phyloP scores from a whole-genome alignment of 768 basidiomycete genomes.

The Leccinellum albellum region DNA sequence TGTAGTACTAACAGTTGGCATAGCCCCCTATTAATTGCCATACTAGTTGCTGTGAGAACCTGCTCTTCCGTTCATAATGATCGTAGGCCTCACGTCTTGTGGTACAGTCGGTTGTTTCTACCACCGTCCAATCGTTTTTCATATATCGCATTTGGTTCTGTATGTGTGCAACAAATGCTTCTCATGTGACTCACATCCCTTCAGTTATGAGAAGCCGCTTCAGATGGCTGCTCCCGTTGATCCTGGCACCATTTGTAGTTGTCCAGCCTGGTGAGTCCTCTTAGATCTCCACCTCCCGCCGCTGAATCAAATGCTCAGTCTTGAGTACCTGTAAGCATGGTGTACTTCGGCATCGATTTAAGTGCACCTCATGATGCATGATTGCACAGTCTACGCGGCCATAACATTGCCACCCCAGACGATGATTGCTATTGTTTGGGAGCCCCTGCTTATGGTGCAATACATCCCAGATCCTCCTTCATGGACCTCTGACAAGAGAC shows the following conservation, averaged over 20 bases:
- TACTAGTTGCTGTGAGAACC: conserved; percentile 20
- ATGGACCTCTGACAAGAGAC: conserved; percentile 1
- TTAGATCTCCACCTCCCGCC: neutral
- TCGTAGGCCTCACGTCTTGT: conserved; percentile 9
- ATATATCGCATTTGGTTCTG: conserved; percentile 24
- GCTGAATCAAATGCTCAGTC: conserved; percentile 11
- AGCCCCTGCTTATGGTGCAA: conserved; percentile 19
- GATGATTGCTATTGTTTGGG: conserved; percentile 13
- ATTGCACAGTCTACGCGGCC: conserved; percentile 14
- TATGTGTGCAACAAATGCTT: conserved; percentile 5
- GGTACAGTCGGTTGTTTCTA: conserved; percentile 18
- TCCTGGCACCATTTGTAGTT: conserved; percentile 17
- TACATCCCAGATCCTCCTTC: neutral
- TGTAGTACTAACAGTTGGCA: conserved; percentile 4
- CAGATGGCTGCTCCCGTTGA: conserved; percentile 15
- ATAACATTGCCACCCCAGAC: conserved; percentile 14
- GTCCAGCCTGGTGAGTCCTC: conserved; percentile 15
- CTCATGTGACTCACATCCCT: neutral
- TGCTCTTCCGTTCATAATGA: neutral
- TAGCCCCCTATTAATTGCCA: conserved; percentile 20
- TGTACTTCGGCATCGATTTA: neutral
- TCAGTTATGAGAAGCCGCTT: conserved; percentile 15
- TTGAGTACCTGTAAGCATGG: conserved; percentile 13
- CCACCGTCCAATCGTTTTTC: conserved; percentile 24
- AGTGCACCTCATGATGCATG: conserved; percentile 2